Conservation (phyloP, 345 rosid genomes). For the Lepidium africanum region DNA sequence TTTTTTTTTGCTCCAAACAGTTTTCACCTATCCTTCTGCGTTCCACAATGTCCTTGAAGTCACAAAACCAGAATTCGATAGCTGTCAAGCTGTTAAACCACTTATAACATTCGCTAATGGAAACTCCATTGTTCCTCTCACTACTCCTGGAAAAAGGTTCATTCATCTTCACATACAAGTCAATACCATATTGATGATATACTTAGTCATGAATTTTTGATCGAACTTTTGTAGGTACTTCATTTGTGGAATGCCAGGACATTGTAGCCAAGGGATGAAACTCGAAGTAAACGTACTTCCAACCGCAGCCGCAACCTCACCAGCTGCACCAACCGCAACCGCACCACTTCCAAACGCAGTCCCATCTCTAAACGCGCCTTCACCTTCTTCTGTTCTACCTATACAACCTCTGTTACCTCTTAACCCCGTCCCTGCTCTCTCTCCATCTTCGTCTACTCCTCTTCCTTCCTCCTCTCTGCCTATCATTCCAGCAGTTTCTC, state of each 20-base stretch:
- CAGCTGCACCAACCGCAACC: slow-evolving; percentile 8
- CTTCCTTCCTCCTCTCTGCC: slow-evolving; percentile 30
- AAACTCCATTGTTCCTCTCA: slow-evolving; percentile 43
- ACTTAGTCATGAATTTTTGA: background rate
- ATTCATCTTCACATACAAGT: background rate
- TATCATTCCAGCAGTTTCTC: slow-evolving; percentile 10
- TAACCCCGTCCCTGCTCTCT: slow-evolving; percentile 19
- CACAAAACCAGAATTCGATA: slow-evolving; percentile 43
- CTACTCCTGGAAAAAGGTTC: slow-evolving; percentile 52
- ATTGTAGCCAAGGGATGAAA: slow-evolving; percentile 70
- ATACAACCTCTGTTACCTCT: slow-evolving; percentile 25
- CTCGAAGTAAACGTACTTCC: slow-evolving; percentile 45
- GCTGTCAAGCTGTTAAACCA: slow-evolving; percentile 44
- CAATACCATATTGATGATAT: background rate
- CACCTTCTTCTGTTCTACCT: slow-evolving; percentile 28
- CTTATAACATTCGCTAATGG: slow-evolving; percentile 40
- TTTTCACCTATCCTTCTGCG: slow-evolving; percentile 35
- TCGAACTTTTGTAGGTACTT: slow-evolving; percentile 41
- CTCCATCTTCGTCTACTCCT: slow-evolving; percentile 27
- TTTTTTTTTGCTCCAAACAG: slow-evolving; percentile 26
- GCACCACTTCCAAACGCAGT: slow-evolving; percentile 23
- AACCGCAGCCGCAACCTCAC: slow-evolving; percentile 21
- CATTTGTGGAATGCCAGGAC: slow-evolving; percentile 61
- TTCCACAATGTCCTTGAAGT: slow-evolving; percentile 62
- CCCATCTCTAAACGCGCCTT: slow-evolving; percentile 21